Base-by-base conservation (phyloP, 495 filamentous ascomycete genomes). In the Penicillium lagena region DNA sequence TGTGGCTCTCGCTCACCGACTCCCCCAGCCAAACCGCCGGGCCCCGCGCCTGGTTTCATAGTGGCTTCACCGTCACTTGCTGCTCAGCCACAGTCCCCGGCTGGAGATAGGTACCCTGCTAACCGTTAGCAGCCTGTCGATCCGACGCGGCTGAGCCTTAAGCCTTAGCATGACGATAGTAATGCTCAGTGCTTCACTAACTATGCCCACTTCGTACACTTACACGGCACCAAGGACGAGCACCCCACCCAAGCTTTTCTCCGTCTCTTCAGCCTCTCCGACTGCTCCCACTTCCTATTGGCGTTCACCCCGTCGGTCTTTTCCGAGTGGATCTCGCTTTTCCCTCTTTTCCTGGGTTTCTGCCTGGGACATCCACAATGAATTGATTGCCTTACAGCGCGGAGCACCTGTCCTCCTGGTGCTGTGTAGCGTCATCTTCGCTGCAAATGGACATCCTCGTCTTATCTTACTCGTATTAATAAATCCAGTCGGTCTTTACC, bases 301-400 rank as follows among this genome's bases (percentile, higher is more conserved):
- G 51, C 43, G 42, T 15, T 27, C 27, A 30, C 33, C 34, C 47
- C 32, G 27, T 56, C 52, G 52, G 52, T 54, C 39, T 41, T 54
- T 50, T 54, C 51, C 47, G 51, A 35, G 27, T 35, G 22, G 22
- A 22, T 22, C 4, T 4, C 22, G 4, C 22, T 22, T 22, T 22
- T 22, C 22, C 22, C 22, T 22, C 22, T 22, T 4, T 22, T 34
- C 15, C 34, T 33, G 3, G 5, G 12, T 50, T 44, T 38, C 37
- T 55, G 52, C 55, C 55, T 58, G 52, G 55, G 55, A 52, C 46
- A 37, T 38, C 31, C 39, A 39, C 52, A 45, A 33, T 56, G 52
- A 52, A 49, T 42, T 49, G 48, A 48, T 43, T 42, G 50, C 48
- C 48, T 50, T 46, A 40, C 40, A 49, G 33, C 37, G 36, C 37